These are phyloP conservation scores for Neoboletus subvelutipes DNA, from an alignment of 768 basidiomycete species.

Conservation along the genomic window DNA sequence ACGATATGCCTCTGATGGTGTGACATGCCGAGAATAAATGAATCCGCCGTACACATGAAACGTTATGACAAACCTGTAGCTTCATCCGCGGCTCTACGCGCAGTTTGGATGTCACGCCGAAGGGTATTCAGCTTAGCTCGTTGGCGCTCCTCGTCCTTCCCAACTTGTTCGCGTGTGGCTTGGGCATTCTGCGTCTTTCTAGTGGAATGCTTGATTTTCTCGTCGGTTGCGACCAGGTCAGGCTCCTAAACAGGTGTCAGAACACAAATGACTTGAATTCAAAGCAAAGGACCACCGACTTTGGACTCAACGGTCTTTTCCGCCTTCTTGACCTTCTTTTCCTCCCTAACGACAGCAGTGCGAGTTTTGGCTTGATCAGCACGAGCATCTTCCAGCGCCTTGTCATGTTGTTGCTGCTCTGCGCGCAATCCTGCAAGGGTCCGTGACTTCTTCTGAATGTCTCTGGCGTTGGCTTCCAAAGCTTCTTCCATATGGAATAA, in stretches of 20 bases:
- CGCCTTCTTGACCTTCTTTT: conserved; percentile 85
- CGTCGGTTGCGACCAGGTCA: conserved; percentile 77
- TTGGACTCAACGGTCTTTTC: conserved; percentile 87
- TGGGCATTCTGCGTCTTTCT: conserved; percentile 75
- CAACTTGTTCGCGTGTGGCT: conserved; percentile 60
- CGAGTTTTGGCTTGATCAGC: conserved; percentile 79
- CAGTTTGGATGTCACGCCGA: conserved; percentile 62
- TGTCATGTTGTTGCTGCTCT: conserved; percentile 69
- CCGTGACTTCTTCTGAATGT: conserved; percentile 72
- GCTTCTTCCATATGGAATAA: conserved; percentile 86
- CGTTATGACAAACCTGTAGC: conserved; percentile 63
- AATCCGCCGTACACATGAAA: background rate
- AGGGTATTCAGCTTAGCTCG: conserved; percentile 53
- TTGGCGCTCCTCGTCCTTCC: conserved; percentile 55
- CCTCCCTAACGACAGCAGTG: conserved; percentile 73
- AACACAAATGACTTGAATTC: background rate
- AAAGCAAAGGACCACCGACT: conserved; percentile 41
- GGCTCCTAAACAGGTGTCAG: conserved; percentile 60
- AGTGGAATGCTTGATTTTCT: conserved; percentile 82
- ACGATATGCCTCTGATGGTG: conserved; percentile 64
- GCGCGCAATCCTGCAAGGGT: conserved; percentile 65
- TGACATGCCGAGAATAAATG: conserved; percentile 10
- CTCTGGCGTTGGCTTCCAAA: conserved; percentile 67
- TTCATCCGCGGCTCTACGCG: conserved; percentile 67
- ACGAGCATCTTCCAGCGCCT: conserved; percentile 69